Base-by-base conservation (phyloP, 495 filamentous ascomycete species). In the Neurospora pannonica region DNA sequence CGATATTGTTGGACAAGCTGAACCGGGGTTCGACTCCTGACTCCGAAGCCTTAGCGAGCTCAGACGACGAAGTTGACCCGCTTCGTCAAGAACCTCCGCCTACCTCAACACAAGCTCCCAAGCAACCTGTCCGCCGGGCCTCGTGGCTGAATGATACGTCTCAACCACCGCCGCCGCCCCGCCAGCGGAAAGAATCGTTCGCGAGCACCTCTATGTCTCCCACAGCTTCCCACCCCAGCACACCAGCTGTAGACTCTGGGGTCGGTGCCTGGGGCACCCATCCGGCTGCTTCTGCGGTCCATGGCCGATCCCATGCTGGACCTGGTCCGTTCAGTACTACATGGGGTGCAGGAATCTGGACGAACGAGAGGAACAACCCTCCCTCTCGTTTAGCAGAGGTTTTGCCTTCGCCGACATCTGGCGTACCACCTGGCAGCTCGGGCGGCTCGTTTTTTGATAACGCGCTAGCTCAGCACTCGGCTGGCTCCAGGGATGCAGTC, bases 1-100 rank as follows among this genome's bases (percentile, higher is more conserved):
- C 89, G 38, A 84, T 92, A 36, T 84, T 92, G 70, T 86, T 92
- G 24, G 93, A 96, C 73, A 94, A 92, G 79, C 84, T 91, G 71
- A 90, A 92, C 76, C 89, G 92, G 76, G 91, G 92, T 72, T 94
- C 94, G 21, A 97, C 95, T 7, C 95, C 95, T 19, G 95, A 97
- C 78, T 97, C 94, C 8, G 95, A 98, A 79, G 95, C 94, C 54
- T 84, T 98, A 70, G 93, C 92, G 43, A 97, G 94, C 74, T 97
- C 95, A 4, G 95, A 98, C 79, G 95, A 98, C 78, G 95, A 98
- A 79, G 87, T 84, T 40, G 94, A 91, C 67, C 75, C 81, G 54
- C 87, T 84, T 73, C 86, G 85, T 46, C 86, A 86, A 78, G 87
- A 87, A 38, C 78, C 76, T 24, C 78, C 76, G 42, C 87, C 84